These are phyloP conservation scores for Aspergillus conjunctus DNA, from an alignment of 495 filamentous ascomycete genomes.

Conservation along the genomic window DNA sequence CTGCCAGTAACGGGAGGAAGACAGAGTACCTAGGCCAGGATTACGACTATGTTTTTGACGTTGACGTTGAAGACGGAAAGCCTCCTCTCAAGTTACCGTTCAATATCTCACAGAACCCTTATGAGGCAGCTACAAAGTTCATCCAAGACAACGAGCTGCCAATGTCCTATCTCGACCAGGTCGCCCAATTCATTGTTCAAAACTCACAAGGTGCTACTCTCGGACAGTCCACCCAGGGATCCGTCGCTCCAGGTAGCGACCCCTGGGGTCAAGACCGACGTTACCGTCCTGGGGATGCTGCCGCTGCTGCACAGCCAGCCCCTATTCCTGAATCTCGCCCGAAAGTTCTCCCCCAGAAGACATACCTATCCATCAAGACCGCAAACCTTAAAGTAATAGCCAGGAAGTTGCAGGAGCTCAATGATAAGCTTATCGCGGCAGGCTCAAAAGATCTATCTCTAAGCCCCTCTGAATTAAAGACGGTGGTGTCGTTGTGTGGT, in stretches of 20 bases:
- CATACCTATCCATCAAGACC: slow-evolving; percentile 73
- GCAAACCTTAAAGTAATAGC: slow-evolving; percentile 65
- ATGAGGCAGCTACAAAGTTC: slow-evolving; percentile 89
- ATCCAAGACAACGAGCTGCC: slow-evolving; percentile 89
- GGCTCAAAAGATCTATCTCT: slow-evolving; percentile 74
- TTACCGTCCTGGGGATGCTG: slow-evolving; percentile 72
- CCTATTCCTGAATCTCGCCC: slow-evolving; percentile 48
- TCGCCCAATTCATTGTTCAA: slow-evolving; percentile 87
- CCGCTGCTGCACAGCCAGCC: slow-evolving; percentile 35
- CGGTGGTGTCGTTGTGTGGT: slow-evolving; percentile 55
- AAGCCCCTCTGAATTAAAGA: slow-evolving; percentile 66
- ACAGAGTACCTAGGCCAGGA: slow-evolving; percentile 78
- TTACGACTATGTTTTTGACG: slow-evolving; percentile 98
- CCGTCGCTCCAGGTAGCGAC: slow-evolving; percentile 56
- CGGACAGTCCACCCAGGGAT: slow-evolving; percentile 54
- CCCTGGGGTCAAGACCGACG: slow-evolving; percentile 76
- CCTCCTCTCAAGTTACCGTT: slow-evolving; percentile 92
- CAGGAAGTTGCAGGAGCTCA: slow-evolving; percentile 75
- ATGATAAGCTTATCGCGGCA: slow-evolving; percentile 62
- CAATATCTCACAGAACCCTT: slow-evolving; percentile 90
- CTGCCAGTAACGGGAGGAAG: slow-evolving; percentile 76
- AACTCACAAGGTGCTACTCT: slow-evolving; percentile 87
- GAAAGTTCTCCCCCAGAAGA: slow-evolving; percentile 75
- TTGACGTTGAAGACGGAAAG: slow-evolving; percentile 95
- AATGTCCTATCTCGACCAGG: slow-evolving; percentile 86